phyloP scores from a whole-genome alignment of 2,329 filamentous ascomycete species.

The Endoconidiophora laricicola region DNA sequence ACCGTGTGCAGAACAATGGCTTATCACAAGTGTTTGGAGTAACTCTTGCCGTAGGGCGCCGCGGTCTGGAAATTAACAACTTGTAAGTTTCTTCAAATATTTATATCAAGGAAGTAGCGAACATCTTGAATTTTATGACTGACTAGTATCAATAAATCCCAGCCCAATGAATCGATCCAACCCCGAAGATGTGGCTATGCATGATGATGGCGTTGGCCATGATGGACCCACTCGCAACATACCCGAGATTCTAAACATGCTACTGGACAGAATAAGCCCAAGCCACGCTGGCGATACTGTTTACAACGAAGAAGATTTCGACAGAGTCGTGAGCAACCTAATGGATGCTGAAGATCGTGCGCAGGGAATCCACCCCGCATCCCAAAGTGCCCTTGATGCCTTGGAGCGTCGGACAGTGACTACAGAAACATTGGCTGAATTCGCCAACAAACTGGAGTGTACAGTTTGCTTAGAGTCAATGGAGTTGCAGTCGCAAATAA shows the following conservation, averaged over 20 bases:
- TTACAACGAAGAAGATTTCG: constrained; percentile 77
- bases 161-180: neutral
- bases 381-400: constrained; percentile 53
- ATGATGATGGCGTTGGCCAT: neutral
- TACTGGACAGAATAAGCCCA: neutral
- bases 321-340: constrained; percentile 70
- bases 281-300: constrained; percentile 55
- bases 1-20: neutral
- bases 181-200: neutral
- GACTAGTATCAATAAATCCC: neutral
- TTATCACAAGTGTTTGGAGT: neutral
- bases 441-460: constrained; percentile 47
- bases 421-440: constrained; percentile 41
- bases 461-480: constrained; percentile 90
- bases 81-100: no score
- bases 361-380: constrained; percentile 68
- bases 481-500: constrained; percentile 53
- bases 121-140: neutral
- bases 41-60: neutral
- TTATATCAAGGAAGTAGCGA: neutral
- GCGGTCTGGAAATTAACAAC: neutral
- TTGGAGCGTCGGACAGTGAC: constrained; percentile 58
- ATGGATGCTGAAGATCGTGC: constrained; percentile 70
- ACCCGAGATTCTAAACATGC: neutral
- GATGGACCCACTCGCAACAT: no score